phyloP scores from a whole-genome alignment of 805 yeast species.

The Maudiozyma barnettii region DNA sequence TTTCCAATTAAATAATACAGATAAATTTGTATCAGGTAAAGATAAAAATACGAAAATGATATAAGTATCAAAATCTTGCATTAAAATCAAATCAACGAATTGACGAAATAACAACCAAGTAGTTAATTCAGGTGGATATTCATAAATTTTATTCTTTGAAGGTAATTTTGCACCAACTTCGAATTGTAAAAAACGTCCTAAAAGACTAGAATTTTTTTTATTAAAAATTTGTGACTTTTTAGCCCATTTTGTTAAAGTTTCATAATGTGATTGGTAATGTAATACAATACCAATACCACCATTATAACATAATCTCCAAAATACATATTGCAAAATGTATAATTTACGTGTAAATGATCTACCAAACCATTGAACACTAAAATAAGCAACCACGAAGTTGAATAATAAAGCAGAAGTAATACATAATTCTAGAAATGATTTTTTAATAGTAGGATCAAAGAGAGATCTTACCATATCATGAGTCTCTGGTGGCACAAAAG shows the following conservation, averaged over 20 bases:
- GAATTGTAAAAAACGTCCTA: slow-evolving; percentile 36
- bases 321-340: slow-evolving; percentile 49
- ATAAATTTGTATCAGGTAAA: slow-evolving; percentile 32
- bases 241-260: slow-evolving; percentile 45
- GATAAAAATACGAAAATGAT: slow-evolving; percentile 48
- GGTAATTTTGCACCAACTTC: slow-evolving; percentile 33
- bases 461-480: slow-evolving; percentile 78
- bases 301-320: slow-evolving; percentile 72
- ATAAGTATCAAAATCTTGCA: slow-evolving; percentile 77
- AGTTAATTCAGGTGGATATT: slow-evolving; percentile 64
- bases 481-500: slow-evolving; percentile 40
- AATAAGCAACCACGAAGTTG: slow-evolving; percentile 29
- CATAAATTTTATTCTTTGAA: slow-evolving; percentile 22
- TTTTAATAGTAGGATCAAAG: slow-evolving; percentile 64
- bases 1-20: slow-evolving; percentile 38
- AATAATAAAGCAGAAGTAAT: slow-evolving; percentile 40
- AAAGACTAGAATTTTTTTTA: slow-evolving; percentile 19
- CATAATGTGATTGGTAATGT: slow-evolving; percentile 53
- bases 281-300: slow-evolving; percentile 69
- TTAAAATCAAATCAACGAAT: slow-evolving; percentile 68
- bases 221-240: slow-evolving; percentile 36
- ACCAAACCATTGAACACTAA: slow-evolving; percentile 16
- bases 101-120: slow-evolving; percentile 76
- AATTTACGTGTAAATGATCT: slow-evolving; percentile 19
- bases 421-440: slow-evolving; percentile 54